Base-by-base conservation (phyloP, 192 early-diverging fungal species). In the Phlyctochytrium arcticum region DNA sequence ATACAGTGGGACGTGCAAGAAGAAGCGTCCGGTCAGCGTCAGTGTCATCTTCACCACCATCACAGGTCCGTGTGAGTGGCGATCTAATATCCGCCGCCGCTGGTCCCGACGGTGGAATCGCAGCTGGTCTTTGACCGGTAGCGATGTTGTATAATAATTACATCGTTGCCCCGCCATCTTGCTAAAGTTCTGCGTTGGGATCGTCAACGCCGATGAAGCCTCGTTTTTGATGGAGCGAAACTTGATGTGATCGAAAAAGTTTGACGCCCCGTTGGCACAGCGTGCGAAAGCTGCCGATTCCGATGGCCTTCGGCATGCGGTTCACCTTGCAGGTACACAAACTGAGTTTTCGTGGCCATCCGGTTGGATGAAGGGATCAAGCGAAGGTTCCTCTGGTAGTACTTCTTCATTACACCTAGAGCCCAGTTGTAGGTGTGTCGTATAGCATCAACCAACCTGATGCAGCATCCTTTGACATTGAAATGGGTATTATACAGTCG, bases 21-120 rank as follows among this genome's bases (percentile, higher is more conserved):
- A 62, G 48, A 30, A 62, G 27, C 60, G 60, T 17, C 60, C 60
- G 7, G 46, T 50, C 39, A n/a, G n/a, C n/a, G 60, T 62, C 60
- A 62, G 9, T 6, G 60, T 62, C 27, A 62, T 50, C 48, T 62
- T 62, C 48, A 62, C 60, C 17, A 48, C 60, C 48, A 8, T 10
- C 49, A 19, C 8, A 19, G 58, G 58, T 6, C 58, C 39, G 9
- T 48, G 6, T 7, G 58, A 39, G 26, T 60, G 35, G 6, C 26
- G 35, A 6, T 60, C 12, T 6, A 60, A 7, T 6, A 60, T 48
- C 10, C 39, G 35, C n/a, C n/a, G n/a, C 39, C 39, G 35, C 7
- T 19, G 21, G 58, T 60, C 58, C 9, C 58, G 6, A 24, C 12
- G 7, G 39, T 60, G 58, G 29, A 60, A 60, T 6, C 26, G 36